phyloP scores from a whole-genome alignment of 176 grass and related monocot species.

The Ampelocalamus luodianensis region DNA sequence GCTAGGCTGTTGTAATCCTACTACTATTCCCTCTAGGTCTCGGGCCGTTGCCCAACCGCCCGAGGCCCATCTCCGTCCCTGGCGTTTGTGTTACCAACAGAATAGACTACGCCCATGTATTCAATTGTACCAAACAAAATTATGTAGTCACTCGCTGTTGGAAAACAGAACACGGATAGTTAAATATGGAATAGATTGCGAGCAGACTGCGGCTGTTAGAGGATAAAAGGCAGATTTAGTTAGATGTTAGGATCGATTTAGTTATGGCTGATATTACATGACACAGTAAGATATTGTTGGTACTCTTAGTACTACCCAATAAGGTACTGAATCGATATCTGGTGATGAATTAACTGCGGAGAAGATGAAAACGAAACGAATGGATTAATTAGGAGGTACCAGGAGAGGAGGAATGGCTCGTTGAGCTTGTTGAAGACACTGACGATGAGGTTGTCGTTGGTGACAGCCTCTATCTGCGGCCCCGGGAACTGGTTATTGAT shows the following conservation, averaged over 20 bases:
- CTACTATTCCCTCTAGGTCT: no score
- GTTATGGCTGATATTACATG: neutral
- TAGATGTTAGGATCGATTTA: neutral
- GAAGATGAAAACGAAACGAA: neutral
- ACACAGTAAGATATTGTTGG: neutral
- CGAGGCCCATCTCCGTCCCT: no score
- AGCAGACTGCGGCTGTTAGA: neutral
- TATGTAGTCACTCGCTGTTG: no score
- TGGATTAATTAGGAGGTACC: slow-evolving; percentile 37
- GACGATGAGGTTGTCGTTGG: slow-evolving; percentile 91
- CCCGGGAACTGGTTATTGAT: slow-evolving; percentile 91
- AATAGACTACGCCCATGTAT: neutral
- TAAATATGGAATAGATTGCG: no score
- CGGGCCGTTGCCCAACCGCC: no score
- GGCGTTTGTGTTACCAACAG: no score
- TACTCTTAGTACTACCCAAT: neutral
- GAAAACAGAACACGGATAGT: neutral
- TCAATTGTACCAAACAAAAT: neutral
- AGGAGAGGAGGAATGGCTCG: slow-evolving; percentile 94
- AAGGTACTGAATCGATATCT: neutral
- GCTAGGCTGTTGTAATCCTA: no score
- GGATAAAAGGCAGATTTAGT: neutral
- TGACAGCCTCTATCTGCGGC: slow-evolving; percentile 92
- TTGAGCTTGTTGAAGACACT: slow-evolving; percentile 90
- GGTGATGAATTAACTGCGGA: neutral